These are phyloP conservation scores for Globisporangium middletonii DNA, from an alignment of 352 stramenopile genomes.

Conservation along the genomic window DNA sequence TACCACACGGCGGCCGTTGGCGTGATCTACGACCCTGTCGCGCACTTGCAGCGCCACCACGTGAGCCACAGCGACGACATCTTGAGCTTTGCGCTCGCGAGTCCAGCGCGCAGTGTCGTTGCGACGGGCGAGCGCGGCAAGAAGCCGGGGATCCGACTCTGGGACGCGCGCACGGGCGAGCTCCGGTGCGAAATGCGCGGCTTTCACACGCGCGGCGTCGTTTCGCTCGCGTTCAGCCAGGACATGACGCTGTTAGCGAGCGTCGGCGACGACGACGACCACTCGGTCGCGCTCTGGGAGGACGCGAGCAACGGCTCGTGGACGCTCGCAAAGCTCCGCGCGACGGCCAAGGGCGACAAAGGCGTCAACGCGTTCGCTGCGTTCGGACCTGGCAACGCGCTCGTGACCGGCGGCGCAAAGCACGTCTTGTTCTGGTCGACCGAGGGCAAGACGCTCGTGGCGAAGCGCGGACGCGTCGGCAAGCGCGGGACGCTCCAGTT, in stretches of 20 bases:
- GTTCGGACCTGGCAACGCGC: constrained; percentile 22
- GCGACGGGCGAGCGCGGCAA: constrained; percentile 85
- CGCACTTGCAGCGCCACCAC: constrained; percentile 80
- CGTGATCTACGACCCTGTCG: constrained; percentile 67
- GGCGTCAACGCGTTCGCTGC: constrained; percentile 45
- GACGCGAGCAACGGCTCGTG: constrained; percentile 63
- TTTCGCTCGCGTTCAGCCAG: constrained; percentile 60
- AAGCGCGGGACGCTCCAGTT: constrained; percentile 50
- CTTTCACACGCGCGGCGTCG: constrained; percentile 62
- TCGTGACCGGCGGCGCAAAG: constrained; percentile 63
- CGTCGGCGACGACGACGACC: constrained; percentile 77
- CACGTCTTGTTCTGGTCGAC: constrained; percentile 67
- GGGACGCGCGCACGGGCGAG: constrained; percentile 74
- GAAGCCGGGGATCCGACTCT: constrained; percentile 68
- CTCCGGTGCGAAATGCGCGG: constrained; percentile 55
- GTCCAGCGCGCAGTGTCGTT: constrained; percentile 50
- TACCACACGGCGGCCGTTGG: constrained; percentile 86
- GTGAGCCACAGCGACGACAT: constrained; percentile 85
- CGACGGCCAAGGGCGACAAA: constrained; percentile 50
- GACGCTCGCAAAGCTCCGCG: constrained; percentile 39
- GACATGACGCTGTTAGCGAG: constrained; percentile 58
- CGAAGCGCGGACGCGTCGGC: constrained; percentile 52
- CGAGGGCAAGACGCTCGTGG: constrained; percentile 44
- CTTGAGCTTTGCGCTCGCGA: constrained; percentile 69
- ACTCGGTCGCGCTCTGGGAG: constrained; percentile 73